A percentile compares a stretch with the other conserved stretches of the same genome.
These are phyloP conservation scores for Buxus sempervirens DNA, from an alignment of 164 flowering plant species.

Conservation along the genomic window DNA sequence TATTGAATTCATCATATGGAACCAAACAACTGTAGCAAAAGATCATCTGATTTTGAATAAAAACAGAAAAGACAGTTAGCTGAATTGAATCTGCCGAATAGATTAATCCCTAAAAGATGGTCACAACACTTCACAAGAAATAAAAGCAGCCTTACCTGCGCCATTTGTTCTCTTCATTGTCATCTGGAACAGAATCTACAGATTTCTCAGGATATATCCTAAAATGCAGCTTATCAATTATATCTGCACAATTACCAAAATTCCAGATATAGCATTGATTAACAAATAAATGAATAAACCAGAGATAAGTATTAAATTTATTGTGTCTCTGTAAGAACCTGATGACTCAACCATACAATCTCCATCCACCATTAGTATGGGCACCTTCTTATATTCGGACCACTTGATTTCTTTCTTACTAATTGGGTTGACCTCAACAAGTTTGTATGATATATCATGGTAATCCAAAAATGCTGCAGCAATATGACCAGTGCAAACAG, in stretches of 20 bases:
- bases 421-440: constrained; percentile 93
- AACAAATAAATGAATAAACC: too few relatives aligned
- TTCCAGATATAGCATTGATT: too few relatives aligned
- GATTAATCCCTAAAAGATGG: neutral
- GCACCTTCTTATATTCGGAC: constrained; percentile 96
- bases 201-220: constrained; percentile 38
- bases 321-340: constrained; percentile 37
- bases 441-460: constrained; percentile 76
- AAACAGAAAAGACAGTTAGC: neutral
- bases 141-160: constrained; percentile 41
- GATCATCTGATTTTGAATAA: too few relatives aligned
- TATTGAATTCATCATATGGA: too few relatives aligned
- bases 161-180: constrained; percentile 81
- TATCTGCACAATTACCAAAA: constrained; percentile 39
- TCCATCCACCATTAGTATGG: constrained; percentile 80
- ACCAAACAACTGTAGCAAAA: too few relatives aligned
- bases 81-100: neutral
- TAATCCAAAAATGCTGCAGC: constrained; percentile 80
- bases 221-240: constrained; percentile 50
- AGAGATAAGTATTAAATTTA: neutral
- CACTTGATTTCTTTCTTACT: constrained; percentile 93
- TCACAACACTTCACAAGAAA: neutral
- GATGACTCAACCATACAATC: constrained; percentile 83
- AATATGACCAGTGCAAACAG: neutral
- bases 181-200: constrained; percentile 18